phyloP scores from a whole-genome alignment of 805 yeast genomes.

The Lachancea kluyveri region DNA sequence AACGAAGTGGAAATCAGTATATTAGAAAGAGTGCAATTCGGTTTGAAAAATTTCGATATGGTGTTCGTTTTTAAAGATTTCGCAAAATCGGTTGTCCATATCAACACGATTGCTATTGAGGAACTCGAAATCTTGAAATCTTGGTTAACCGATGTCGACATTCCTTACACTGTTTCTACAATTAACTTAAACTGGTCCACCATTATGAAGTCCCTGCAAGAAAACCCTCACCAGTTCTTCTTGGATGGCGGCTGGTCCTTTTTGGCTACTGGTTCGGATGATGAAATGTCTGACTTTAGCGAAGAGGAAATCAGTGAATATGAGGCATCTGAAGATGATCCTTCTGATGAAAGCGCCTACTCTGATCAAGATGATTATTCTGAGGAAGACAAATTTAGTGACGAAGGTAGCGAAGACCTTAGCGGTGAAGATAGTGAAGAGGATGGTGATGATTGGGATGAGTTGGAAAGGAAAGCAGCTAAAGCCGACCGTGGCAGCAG shows the following conservation, averaged over 20 bases:
- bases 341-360: conserved; percentile 35
- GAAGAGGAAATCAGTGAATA: conserved; percentile 56
- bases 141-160: conserved; percentile 97
- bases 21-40: conserved; percentile 95
- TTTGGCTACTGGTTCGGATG: conserved; percentile 83
- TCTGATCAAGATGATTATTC: conserved; percentile 33
- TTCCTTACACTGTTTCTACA: conserved; percentile 91
- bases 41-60: conserved; percentile 90
- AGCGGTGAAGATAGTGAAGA: conserved; percentile 32
- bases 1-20: conserved; percentile 93
- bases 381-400: conserved; percentile 28
- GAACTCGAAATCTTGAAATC: conserved; percentile 86
- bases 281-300: conserved; percentile 59
- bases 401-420: conserved; percentile 23
- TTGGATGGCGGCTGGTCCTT: conserved; percentile 95
- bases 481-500: conserved; percentile 32
- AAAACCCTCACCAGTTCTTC: conserved; percentile 93
- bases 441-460: conserved; percentile 37
- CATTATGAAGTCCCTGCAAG: conserved; percentile 87
- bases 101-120: conserved; percentile 92
- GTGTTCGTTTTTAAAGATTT: conserved; percentile 96
- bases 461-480: conserved; percentile 34
- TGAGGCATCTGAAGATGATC: conserved; percentile 40
- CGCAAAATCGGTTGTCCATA: conserved; percentile 77
- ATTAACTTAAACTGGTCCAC: conserved; percentile 93